phyloP scores from a whole-genome alignment of 2,329 filamentous ascomycete genomes.

The Microdochium paspali region DNA sequence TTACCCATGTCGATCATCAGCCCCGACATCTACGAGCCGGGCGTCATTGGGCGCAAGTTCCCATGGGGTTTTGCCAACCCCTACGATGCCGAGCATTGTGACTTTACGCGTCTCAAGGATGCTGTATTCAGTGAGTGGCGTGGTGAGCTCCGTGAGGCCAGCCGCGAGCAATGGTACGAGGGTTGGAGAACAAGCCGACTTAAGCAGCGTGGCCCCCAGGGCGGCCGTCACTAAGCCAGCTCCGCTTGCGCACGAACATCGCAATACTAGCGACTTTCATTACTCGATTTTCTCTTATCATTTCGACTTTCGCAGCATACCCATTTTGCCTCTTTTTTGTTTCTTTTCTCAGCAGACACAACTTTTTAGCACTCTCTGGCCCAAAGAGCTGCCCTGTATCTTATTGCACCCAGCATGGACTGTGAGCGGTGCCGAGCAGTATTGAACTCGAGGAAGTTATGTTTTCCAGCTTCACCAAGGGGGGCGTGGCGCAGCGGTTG shows the following conservation, averaged over 20 bases:
- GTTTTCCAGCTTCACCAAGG: too few relatives aligned
- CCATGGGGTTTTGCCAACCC: constrained; percentile 97
- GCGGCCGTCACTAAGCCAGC: constrained; percentile 23
- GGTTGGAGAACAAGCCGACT: constrained; percentile 75
- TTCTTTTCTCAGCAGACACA: background rate
- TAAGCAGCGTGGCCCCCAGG: constrained; percentile 37
- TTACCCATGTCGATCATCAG: constrained; percentile 89
- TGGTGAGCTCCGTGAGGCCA: constrained; percentile 79
- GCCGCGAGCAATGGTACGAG: constrained; percentile 90
- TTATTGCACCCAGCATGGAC: background rate
- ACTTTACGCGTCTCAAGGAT: constrained; percentile 85
- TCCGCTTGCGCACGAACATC: constrained; percentile 5
- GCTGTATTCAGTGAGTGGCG: constrained; percentile 92
- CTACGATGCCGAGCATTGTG: constrained; percentile 83
- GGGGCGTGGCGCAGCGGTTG: too few relatives aligned
- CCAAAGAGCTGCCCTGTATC: background rate
- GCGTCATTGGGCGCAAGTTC: constrained; percentile 74
- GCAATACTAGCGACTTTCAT: constrained; percentile 11
- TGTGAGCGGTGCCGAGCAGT: background rate
- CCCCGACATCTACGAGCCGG: constrained; percentile 81
- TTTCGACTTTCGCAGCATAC: constrained; percentile 5
- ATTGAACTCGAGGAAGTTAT: too few relatives aligned
- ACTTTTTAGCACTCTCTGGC: background rate
- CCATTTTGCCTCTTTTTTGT: background rate
- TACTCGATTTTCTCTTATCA: constrained; percentile 5